Evolutionary conservation across 164 flowering plant species (phyloP).

Genomic region (Sedum album): DNA sequence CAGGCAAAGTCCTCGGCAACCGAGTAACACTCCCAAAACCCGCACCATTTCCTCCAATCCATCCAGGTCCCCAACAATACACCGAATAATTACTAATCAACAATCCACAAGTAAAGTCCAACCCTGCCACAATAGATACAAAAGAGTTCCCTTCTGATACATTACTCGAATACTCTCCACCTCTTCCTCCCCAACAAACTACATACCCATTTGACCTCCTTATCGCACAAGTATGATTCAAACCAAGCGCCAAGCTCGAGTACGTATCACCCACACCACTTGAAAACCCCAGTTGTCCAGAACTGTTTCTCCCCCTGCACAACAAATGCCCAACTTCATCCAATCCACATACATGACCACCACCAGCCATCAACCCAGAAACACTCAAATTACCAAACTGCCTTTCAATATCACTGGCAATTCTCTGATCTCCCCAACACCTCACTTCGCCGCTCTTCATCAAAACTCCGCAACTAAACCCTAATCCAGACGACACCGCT

Average conservation of each 20-base stretch:
- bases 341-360: slow-evolving; percentile 55
- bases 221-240: slow-evolving; percentile 42
- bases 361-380: slow-evolving; percentile 51
- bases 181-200: slow-evolving; percentile 66
- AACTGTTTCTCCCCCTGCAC: slow-evolving; percentile 43
- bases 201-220: slow-evolving; percentile 30
- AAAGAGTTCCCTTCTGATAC: slow-evolving; percentile 23
- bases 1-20: slow-evolving; percentile 48
- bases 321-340: slow-evolving; percentile 26
- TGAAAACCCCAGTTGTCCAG: slow-evolving; percentile 43
- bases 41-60: slow-evolving; percentile 17
- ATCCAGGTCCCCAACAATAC: slow-evolving; percentile 76
- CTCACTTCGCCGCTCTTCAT: slow-evolving; percentile 18
- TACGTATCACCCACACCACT: slow-evolving; percentile 13
- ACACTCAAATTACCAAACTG: slow-evolving; percentile 28
- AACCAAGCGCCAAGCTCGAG: slow-evolving; percentile 37
- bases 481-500: slow-evolving; percentile 47
- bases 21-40: slow-evolving; percentile 21
- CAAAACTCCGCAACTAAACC: slow-evolving; percentile 64
- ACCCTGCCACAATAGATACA: slow-evolving; percentile 50
- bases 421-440: slow-evolving; percentile 42
- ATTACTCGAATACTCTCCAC: slow-evolving; percentile 21
- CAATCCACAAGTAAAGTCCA: slow-evolving; percentile 70
- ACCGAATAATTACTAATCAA: slow-evolving; percentile 41
- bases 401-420: slow-evolving; percentile 14